Percentiles rank a stretch among this genome's conserved stretches.
Evolutionary conservation across 257 asterid species (phyloP).

Genomic region (Mentha longifolia): DNA sequence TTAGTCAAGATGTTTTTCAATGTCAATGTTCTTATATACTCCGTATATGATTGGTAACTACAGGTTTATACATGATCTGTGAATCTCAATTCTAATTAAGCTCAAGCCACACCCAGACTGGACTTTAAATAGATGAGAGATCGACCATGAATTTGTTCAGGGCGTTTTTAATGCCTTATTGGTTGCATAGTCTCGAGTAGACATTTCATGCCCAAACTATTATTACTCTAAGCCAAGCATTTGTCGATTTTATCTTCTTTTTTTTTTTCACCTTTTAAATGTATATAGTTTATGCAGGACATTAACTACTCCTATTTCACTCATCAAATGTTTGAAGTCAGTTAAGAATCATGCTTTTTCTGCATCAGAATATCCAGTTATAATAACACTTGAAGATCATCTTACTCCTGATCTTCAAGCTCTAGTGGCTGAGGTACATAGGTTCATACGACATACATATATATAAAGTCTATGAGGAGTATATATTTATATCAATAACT

Average conservation of each 20-base stretch:
- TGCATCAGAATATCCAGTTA: constrained; percentile 72
- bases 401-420: constrained; percentile 75
- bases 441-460: background rate
- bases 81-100: background rate
- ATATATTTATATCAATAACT: background rate
- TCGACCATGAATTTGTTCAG: no score
- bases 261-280: constrained; percentile 3
- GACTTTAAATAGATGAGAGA: no score
- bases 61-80: no score
- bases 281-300: constrained; percentile 49
- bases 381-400: constrained; percentile 84
- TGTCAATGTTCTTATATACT: constrained; percentile 1
- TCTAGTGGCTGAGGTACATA: constrained; percentile 66
- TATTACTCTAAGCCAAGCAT: background rate
- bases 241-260: background rate
- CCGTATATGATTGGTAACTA: background rate
- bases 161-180: no score
- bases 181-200: background rate
- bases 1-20: background rate
- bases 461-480: constrained; percentile 11
- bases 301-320: constrained; percentile 71
- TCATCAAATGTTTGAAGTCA: constrained; percentile 77
- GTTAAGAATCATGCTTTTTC: constrained; percentile 72
- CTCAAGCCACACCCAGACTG: background rate
- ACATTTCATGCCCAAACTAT: background rate